A percentile compares a stretch with the other conserved stretches of the same genome.
Evolutionary conservation across 441 rosid genomes (phyloP).

Genomic region (Pelargonium citronellum): DNA sequence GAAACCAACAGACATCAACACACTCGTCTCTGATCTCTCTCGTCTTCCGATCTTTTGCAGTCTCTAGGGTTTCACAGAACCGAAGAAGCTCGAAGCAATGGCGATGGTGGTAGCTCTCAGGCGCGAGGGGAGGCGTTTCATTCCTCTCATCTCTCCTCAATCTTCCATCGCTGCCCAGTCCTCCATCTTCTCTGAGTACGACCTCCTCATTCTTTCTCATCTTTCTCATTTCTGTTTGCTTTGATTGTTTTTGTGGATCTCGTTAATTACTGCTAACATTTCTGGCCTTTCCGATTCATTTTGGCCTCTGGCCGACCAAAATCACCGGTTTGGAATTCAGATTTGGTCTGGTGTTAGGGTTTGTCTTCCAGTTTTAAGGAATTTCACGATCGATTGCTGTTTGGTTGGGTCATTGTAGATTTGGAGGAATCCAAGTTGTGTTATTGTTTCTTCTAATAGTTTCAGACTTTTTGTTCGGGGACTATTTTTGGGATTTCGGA

Average conservation of each 20-base stretch:
- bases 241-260: neutral
- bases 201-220: constrained; percentile 13
- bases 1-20: too few relatives aligned
- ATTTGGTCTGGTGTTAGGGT: too few relatives aligned
- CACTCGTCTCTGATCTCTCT: too few relatives aligned
- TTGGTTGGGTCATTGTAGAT: too few relatives aligned
- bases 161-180: constrained; percentile 54
- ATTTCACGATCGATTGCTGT: too few relatives aligned
- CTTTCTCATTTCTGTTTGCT: neutral
- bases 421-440: too few relatives aligned
- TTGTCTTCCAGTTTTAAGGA: too few relatives aligned
- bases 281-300: neutral
- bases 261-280: neutral
- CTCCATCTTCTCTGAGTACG: constrained; percentile 49
- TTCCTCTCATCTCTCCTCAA: constrained; percentile 51
- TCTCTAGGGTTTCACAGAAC: constrained; percentile 21
- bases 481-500: too few relatives aligned
- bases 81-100: constrained; percentile 34
- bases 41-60: neutral
- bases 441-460: too few relatives aligned
- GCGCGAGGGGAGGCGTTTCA: constrained; percentile 83
- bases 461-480: too few relatives aligned
- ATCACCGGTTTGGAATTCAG: too few relatives aligned
- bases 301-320: too few relatives aligned
- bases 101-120: constrained; percentile 77